Conservation (phyloP, 108 stramenopile genomes). For the Skeletonema marinoi region DNA sequence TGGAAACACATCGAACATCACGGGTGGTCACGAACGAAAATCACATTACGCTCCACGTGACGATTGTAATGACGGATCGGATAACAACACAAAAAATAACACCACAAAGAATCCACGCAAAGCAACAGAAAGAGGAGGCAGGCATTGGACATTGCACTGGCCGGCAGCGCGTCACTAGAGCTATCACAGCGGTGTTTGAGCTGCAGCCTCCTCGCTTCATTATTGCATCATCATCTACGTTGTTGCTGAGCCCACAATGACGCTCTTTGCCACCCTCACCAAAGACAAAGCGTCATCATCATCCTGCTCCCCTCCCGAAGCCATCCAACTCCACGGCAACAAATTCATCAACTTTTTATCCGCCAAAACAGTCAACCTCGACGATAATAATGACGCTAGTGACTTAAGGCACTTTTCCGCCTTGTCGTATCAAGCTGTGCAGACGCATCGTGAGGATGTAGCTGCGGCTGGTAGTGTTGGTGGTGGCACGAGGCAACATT, state of each 20-base stretch:
- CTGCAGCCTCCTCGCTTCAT: too few species aligned
- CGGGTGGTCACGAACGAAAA: too few species aligned
- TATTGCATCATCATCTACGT: too few species aligned
- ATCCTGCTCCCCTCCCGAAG: slow-evolving; percentile 34
- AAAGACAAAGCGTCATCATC: neutral
- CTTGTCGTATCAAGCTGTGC: slow-evolving; percentile 74
- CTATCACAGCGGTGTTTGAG: too few species aligned
- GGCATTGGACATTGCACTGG: too few species aligned
- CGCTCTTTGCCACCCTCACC: slow-evolving; percentile 40
- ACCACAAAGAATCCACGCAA: too few species aligned
- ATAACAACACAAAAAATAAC: too few species aligned
- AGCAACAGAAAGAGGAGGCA: too few species aligned
- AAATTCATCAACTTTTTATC: slow-evolving; percentile 24
- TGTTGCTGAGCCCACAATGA: slow-evolving; percentile 2
- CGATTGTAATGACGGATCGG: too few species aligned
- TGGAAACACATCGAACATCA: too few species aligned
- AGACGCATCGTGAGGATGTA: slow-evolving; percentile 41
- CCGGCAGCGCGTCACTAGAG: too few species aligned
- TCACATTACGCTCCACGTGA: too few species aligned
- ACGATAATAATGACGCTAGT: neutral
- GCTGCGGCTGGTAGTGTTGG: neutral
- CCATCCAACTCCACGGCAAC: slow-evolving; percentile 37
- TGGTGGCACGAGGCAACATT: slow-evolving; percentile 17
- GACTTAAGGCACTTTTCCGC: neutral
- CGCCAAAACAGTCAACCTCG: neutral